Base-by-base conservation (phyloP, 1,139 yeast species). In the Pichia sp. region DNA sequence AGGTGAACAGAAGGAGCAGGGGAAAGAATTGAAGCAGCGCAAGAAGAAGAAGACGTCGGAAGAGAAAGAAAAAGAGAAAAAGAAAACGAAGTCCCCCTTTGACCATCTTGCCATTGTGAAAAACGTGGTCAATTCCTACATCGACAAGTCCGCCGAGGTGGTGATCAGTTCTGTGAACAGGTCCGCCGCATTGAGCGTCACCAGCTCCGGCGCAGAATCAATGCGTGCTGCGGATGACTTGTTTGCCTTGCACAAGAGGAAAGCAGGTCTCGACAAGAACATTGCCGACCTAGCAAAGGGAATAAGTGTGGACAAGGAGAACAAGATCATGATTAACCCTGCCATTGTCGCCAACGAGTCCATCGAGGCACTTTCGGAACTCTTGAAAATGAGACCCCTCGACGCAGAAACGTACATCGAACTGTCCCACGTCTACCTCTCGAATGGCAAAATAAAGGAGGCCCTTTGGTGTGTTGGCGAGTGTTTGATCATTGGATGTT, bases 321-420 rank as follows among this genome's bases (percentile, higher is more conserved):
- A 50, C 43, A 42, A 50, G 31, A 15, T 46, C 11, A 50, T 34
- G 23, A 26, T 52, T 5, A 46, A 53, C 36, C 53, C 56, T 6
- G 11, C 30, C 32, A 7, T 53, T 4, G 43, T 50, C 8, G 32
- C 47, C 7, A 51, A 52, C 34, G 57, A 54, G 38, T 52, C 58
- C 64, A 76, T 84, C 47, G 70, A 72, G 48, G 79, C 76, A 58
- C 73, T 87, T 59, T 69, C 72, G 41, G 73, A 70, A 55, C 79
- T 78, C 62, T 69, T 84, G 52, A 79, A 80, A 51, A 67, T 75
- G 53, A 81, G 78, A 61, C 97, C 97, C 0, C 69, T 84, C 34
- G 98, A 93, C 69, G 72, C 80, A 6, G 82, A 85, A 60, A 73
- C 88, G 1, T 90, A 95, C 96, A 77, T 82, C 49, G 95, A 88